phyloP scores from a whole-genome alignment of 148 eudicot genomes.

The Chenopodium album region DNA sequence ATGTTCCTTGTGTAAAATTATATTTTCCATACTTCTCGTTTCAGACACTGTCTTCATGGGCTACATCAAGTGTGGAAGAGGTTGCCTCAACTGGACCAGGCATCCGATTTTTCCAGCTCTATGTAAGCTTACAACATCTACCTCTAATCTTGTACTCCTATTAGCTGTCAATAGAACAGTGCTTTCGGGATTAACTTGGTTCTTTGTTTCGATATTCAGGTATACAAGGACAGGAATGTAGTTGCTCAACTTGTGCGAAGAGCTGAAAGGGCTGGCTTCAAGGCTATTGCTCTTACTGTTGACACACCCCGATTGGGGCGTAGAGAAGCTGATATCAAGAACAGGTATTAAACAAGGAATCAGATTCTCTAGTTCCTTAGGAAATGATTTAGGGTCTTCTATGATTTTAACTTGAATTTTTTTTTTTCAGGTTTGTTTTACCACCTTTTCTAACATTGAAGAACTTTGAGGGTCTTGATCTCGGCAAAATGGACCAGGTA shows the following conservation, averaged over 20 bases:
- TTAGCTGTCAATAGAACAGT: background rate
- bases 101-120: slow-evolving; percentile 98
- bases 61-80: slow-evolving; percentile 97
- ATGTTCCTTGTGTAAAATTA: background rate
- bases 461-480: slow-evolving; percentile 97
- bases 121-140: slow-evolving; percentile 47
- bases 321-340: slow-evolving; percentile 95
- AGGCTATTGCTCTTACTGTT: slow-evolving; percentile 97
- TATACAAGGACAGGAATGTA: slow-evolving; percentile 93
- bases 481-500: slow-evolving; percentile 93
- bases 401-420: background rate
- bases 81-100: slow-evolving; percentile 99
- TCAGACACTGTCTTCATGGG: slow-evolving; percentile 97
- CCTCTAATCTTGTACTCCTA: background rate
- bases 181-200: background rate
- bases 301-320: slow-evolving; percentile 97
- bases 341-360: slow-evolving; percentile 47
- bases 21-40: background rate
- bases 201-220: slow-evolving; percentile 42
- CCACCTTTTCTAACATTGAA: slow-evolving; percentile 84
- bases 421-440: slow-evolving; percentile 58
- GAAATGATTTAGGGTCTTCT: background rate
- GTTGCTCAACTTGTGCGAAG: slow-evolving; percentile 97
- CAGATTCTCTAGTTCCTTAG: background rate
- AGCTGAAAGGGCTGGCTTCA: slow-evolving; percentile 97